Evolutionary conservation across 1,284 basidiomycete species (phyloP).

Genomic region (Melampsora abietis-canadensis): DNA sequence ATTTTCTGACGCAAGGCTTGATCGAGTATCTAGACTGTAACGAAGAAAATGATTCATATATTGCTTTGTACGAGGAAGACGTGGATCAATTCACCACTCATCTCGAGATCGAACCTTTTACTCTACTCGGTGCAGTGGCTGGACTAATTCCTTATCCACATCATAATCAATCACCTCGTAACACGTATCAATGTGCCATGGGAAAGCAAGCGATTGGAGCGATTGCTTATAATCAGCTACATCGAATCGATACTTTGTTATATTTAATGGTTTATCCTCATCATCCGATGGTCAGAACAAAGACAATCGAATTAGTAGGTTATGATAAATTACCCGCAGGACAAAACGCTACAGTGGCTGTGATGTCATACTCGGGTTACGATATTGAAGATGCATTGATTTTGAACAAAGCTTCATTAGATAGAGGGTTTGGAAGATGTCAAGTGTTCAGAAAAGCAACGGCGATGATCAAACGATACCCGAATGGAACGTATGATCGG

Average conservation of each 20-base stretch:
- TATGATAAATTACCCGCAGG: conserved; percentile 96
- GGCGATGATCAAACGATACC: conserved; percentile 89
- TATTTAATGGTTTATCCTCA: conserved; percentile 99
- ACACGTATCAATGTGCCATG: conserved; percentile 99
- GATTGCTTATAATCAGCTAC: conserved; percentile 95
- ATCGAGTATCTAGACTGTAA: conserved; percentile 99
- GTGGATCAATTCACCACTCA: conserved; percentile 82
- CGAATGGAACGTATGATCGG: conserved; percentile 93
- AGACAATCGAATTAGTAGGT: conserved; percentile 92
- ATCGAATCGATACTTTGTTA: conserved; percentile 95
- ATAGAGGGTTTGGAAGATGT: conserved; percentile 94
- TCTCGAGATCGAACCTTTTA: conserved; percentile 98
- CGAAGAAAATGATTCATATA: conserved; percentile 97
- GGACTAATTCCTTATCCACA: conserved; percentile 99
- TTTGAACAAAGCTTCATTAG: conserved; percentile 90
- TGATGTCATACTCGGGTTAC: conserved; percentile 99
- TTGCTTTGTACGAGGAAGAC: conserved; percentile 88
- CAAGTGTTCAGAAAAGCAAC: conserved; percentile 95
- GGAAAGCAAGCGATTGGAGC: conserved; percentile 99
- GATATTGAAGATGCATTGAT: conserved; percentile 99
- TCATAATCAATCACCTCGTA: conserved; percentile 97
- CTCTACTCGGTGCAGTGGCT: conserved; percentile 92
- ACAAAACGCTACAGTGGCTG: conserved; percentile 96
- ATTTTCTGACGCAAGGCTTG: conserved; percentile 90
- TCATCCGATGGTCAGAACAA: conserved; percentile 98